Base-by-base conservation (phyloP, 1,284 basidiomycete species). In the Xerocomus cyaneibrunnescens region DNA sequence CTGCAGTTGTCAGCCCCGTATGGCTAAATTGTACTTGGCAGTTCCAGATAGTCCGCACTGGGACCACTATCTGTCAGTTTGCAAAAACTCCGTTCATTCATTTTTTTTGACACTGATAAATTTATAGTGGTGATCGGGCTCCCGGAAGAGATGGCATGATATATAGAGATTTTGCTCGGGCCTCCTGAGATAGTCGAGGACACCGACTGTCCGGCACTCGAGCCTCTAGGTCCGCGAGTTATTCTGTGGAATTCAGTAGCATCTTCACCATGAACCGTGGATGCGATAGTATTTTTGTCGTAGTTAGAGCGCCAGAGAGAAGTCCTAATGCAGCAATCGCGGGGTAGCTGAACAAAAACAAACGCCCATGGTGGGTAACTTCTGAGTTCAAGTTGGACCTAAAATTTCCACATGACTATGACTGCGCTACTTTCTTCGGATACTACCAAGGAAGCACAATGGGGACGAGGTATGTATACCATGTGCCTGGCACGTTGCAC, bases 321-420 rank as follows among this genome's bases (percentile, higher is more conserved):
- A 42, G 56, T 67, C 65, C 68, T 54, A 71, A 71, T 57, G 28
- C 49, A 70, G 69, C 62, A 71, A 69, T 55, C 35, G 42, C 38
- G 50, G 38, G 47, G 47, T 25, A 25, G 49, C 56, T 52, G 56
- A 56, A 65, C 51, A 35, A 51, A 58, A 58, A 53, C 47, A 60
- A 51, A 54, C 58, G 48, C 50, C n/a, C n/a, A n/a, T 28, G 25
- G 31, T 43, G 48, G 38, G 52, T 34, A 51, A 54, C 37, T 48
- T 52, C 21, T 54, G 39, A 48, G 56, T 40, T 39, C 38, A 39
- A 14, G 27, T 45, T 51, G 28, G 44, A 65, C 56, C 34, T 52
- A 45, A 55, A 65, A 55, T 56, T 67, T 55, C 22, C 51, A 62
- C 61, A 70, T 55, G 56, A 59, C 57, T 58, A 70, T 69, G 65